Percentiles rank a stretch among this genome's conserved stretches.
These are phyloP conservation scores for Leccinum imitatum DNA, from an alignment of 768 basidiomycete genomes.

Conservation along the genomic window DNA sequence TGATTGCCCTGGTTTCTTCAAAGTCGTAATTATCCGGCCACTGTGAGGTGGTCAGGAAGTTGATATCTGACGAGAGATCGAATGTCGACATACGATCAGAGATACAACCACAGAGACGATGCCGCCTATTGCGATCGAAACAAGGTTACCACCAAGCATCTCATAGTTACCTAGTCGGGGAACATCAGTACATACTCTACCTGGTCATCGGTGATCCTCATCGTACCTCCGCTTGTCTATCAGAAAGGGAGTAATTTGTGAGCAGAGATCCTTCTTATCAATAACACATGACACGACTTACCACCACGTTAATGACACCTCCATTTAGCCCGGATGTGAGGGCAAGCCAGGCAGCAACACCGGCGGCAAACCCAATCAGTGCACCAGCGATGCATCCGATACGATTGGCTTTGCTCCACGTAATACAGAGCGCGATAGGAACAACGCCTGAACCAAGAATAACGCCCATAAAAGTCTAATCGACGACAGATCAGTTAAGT, in stretches of 20 bases:
- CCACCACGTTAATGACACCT: conserved; percentile 68
- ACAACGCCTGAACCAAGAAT: conserved; percentile 83
- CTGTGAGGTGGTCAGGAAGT: conserved; percentile 32
- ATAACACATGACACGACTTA: conserved; percentile 29
- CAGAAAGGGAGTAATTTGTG: not conserved
- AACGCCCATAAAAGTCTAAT: conserved; percentile 84
- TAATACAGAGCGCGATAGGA: conserved; percentile 82
- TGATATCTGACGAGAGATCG: not conserved
- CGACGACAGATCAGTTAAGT: not conserved
- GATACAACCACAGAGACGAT: conserved; percentile 70
- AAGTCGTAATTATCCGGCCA: conserved; percentile 86
- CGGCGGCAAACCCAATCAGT: conserved; percentile 64
- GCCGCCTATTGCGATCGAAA: conserved; percentile 77
- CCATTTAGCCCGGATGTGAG: conserved; percentile 70
- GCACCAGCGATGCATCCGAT: conserved; percentile 80
- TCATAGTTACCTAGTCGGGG: conserved; percentile 43
- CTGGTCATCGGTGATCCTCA: conserved; percentile 17
- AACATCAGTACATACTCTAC: not conserved
- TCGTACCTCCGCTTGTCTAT: conserved; percentile 53
- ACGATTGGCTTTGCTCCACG: conserved; percentile 85
- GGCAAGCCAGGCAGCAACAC: conserved; percentile 82
- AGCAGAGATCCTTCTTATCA: not conserved
- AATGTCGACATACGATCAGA: conserved; percentile 48
- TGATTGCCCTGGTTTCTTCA: conserved; percentile 74
- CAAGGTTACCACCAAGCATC: conserved; percentile 92